phyloP scores from a whole-genome alignment of 2,329 filamentous ascomycete genomes.

The Westerdykella sp. region DNA sequence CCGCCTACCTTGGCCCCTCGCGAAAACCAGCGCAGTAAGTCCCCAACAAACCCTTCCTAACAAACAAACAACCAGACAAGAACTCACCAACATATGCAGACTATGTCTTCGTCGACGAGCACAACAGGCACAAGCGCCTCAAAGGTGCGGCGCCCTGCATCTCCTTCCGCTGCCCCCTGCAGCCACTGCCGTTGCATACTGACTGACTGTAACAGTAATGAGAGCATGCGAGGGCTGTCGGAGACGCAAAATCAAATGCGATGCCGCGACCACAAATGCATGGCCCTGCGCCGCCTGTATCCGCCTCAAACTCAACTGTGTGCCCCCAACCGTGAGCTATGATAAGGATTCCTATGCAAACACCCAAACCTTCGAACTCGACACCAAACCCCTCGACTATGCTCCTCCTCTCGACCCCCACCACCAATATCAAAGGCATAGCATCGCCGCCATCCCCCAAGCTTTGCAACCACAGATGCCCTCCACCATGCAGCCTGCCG shows the following conservation, averaged over 20 bases:
- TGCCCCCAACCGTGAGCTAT: constrained; percentile 76
- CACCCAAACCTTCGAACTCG: constrained; percentile 39
- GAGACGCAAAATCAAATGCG: constrained; percentile 95
- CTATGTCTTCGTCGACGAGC: constrained; percentile 98
- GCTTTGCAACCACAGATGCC: constrained; percentile 20
- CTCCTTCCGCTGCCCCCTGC: constrained; percentile 2
- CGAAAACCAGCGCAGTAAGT: constrained; percentile 79
- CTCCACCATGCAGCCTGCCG: constrained; percentile 23
- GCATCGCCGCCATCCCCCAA: not conserved
- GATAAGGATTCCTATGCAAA: constrained; percentile 51
- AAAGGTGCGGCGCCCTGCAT: constrained; percentile 59
- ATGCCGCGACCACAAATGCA: constrained; percentile 91
- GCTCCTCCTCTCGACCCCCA: constrained; percentile 33
- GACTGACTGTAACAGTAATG: constrained; percentile 62
- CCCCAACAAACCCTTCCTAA: not conserved
- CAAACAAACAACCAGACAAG: not conserved
- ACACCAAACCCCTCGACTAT: constrained; percentile 37
- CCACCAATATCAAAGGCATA: constrained; percentile 34
- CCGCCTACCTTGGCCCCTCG: constrained; percentile 58
- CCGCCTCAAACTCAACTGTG: constrained; percentile 84
- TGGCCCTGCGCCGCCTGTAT: constrained; percentile 96
- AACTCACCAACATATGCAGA: constrained; percentile 49
- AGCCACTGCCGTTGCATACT: not conserved
- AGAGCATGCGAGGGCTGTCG: constrained; percentile 93
- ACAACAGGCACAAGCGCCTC: constrained; percentile 93